Base-by-base conservation (phyloP, 495 filamentous ascomycete genomes). In the Penicillium malachiteum region DNA sequence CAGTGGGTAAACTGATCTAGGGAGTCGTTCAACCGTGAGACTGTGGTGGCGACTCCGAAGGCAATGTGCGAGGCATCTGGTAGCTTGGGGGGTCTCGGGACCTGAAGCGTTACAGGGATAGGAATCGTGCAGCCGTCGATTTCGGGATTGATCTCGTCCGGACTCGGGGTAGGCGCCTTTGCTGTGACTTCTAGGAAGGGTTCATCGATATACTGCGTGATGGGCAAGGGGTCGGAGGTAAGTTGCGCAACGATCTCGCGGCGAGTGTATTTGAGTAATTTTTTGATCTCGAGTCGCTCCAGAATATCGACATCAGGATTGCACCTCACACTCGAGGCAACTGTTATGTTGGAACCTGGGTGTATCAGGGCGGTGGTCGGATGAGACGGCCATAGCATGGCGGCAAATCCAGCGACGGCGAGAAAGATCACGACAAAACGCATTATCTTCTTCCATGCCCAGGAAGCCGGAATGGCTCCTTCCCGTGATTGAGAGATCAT, bases 21-120 rank as follows among this genome's bases (percentile, higher is more conserved):
- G 2, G 82, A 85, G 12, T 78, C 75, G 40, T 79, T 72, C 54
- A 90, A 66, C 33, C 85, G 76, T 4, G 70, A 67, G 42, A 83
- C 69, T 7, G 75, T 78, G 13, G 85, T 86, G 2, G 84, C 81
- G 1, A 89, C 79, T 55, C 84, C 86, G 56, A 87, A 84, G 44
- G 84, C 71, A 40, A 87, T 71, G 50, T 75, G 64, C 5, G 81
- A 83, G 7, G 78, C 81, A 58, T 83, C 77, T 14, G 67, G 52
- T 52, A 64, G 59, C 39, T 61, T 64, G 3, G 74, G 69, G 0
- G 61, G 62, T 9, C 44, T 38, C 7, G 75, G 68, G 1, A 78
- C 69, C 30, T 69, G 48, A 14, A 79, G 45, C 3, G 65, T 53
- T 3, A 81, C 43, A 9, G 74, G 75, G 4, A 49, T 44, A 4